Evolutionary conservation across 306 rosid genomes (phyloP), one percentile per base, ranked within the genome.

Genomic region (Cyamopsis tetragonoloba): DNA sequence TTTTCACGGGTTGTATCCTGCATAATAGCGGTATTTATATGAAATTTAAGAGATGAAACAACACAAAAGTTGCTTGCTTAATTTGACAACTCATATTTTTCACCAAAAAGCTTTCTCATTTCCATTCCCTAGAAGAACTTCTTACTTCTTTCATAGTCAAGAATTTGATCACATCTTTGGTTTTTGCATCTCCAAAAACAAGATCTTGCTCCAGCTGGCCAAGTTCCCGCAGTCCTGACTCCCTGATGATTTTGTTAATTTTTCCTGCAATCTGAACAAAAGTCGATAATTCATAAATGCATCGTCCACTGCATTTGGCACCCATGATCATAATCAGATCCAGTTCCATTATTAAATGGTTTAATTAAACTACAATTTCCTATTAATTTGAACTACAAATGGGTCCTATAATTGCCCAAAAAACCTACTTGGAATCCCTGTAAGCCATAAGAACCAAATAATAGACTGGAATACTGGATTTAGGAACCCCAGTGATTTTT

Each of bases 201-300:
- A 93, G 86, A 76, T 88, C 90, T 88, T 93, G 99, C 80, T 93
- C 99, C 54, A 93, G 75, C 81, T 93, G 91, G 24, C 99, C 99
- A 71, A 90, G 77, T 68, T 93, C 99, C 73, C 85, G 82, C 69
- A 90, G 89, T 74, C 89, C 99, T 53, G 73, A 70, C 48, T 93
- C 97, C 78, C 66, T 86, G 62, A 90, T 80, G 44, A 78, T 71
- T 49, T 67, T 76, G 76, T 86, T 90, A 58, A 93, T 77, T 67
- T 90, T 93, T 68, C 89, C 95, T 13, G 97, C 99, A 88, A 93
- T 81, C 99, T 93, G 85, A 54, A 84, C 51, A 20, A 49, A 66
- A 75, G 68, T 61, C 51, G 71, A 41, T 71, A 32, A 12, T 50
- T 62, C 20, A 44, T 14, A 60, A 71, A 65, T 61, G 43, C 55